A percentile compares a stretch with the other conserved stretches of the same genome.
These are phyloP conservation scores for Penicillium antarcticum DNA, from an alignment of 495 filamentous ascomycete species.

Conservation along the genomic window DNA sequence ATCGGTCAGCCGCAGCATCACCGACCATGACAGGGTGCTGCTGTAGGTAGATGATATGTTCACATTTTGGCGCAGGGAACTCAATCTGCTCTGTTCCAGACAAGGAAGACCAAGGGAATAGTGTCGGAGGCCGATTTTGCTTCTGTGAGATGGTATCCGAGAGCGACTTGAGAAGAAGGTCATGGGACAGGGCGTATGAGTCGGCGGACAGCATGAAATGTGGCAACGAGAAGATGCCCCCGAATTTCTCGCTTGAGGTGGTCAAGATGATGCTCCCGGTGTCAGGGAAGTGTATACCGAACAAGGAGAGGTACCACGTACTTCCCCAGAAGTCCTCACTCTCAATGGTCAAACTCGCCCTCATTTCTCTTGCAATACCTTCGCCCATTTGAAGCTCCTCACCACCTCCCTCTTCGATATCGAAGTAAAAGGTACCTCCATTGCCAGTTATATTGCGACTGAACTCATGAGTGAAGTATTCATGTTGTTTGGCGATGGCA, in stretches of 20 bases:
- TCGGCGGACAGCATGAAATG: constrained; percentile 69
- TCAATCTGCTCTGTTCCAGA: constrained; percentile 52
- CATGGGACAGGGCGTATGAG: constrained; percentile 63
- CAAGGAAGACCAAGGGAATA: constrained; percentile 64
- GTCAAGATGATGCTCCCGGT: constrained; percentile 74
- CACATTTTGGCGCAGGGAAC: constrained; percentile 72
- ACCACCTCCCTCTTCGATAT: constrained; percentile 40
- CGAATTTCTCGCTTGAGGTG: constrained; percentile 89
- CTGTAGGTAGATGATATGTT: constrained; percentile 85
- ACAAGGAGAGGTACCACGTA: constrained; percentile 70
- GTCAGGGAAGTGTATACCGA: constrained; percentile 79
- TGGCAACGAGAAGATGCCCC: constrained; percentile 82
- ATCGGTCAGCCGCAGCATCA: constrained; percentile 28
- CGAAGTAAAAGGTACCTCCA: constrained; percentile 43
- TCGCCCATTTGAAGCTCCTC: constrained; percentile 30
- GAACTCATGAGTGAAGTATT: constrained; percentile 56
- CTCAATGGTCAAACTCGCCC: constrained; percentile 63
- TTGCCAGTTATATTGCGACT: constrained; percentile 65
- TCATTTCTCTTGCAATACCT: constrained; percentile 54
- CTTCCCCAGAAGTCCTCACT: constrained; percentile 63
- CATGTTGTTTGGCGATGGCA: constrained; percentile 43
- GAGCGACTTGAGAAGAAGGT: constrained; percentile 68
- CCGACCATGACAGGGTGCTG: constrained; percentile 58
- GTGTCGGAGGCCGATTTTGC: constrained; percentile 48
- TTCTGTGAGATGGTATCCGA: constrained; percentile 57